Evolutionary conservation across 164 flowering plant genomes (phyloP).

Genomic region (Cinnamomum micranthum): DNA sequence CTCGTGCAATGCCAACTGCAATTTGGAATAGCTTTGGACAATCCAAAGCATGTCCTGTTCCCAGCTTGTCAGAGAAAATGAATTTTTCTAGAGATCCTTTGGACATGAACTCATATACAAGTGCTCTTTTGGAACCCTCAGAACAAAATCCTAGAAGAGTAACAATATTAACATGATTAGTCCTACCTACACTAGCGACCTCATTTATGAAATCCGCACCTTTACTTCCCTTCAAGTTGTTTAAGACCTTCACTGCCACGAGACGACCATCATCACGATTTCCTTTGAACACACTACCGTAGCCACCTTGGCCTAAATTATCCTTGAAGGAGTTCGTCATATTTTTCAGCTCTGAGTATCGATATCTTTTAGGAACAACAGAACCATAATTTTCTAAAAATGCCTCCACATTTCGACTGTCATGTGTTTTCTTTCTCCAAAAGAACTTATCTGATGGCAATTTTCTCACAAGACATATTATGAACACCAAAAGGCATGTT

Average conservation of each 20-base stretch:
- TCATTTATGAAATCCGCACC: conserved; percentile 15
- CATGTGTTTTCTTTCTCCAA: background rate
- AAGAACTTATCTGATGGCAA: too few relatives aligned
- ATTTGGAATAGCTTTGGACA: background rate
- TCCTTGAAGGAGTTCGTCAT: conserved; percentile 35
- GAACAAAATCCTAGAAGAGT: conserved; percentile 8
- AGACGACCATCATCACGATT: conserved; percentile 25
- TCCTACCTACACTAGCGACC: conserved; percentile 9
- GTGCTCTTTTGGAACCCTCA: conserved; percentile 8
- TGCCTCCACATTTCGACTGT: background rate
- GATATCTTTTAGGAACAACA: conserved; percentile 26
- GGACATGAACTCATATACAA: conserved; percentile 11
- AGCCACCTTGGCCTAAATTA: conserved; percentile 44
- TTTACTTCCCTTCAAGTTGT: conserved; percentile 9
- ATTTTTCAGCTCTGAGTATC: conserved; percentile 27
- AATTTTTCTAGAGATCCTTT: conserved; percentile 12
- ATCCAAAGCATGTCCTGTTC: background rate
- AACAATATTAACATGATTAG: conserved; percentile 7
- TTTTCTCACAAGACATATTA: too few relatives aligned
- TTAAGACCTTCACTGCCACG: conserved; percentile 43
- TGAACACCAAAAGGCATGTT: too few relatives aligned
- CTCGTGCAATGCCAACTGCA: background rate
- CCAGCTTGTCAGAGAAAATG: background rate
- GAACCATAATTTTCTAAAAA: conserved; percentile 22
- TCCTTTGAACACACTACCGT: conserved; percentile 34